A percentile compares a stretch with the other conserved stretches of the same genome.
phyloP scores from a whole-genome alignment of 176 grass and related monocot genomes.

The Leersia perrieri region DNA sequence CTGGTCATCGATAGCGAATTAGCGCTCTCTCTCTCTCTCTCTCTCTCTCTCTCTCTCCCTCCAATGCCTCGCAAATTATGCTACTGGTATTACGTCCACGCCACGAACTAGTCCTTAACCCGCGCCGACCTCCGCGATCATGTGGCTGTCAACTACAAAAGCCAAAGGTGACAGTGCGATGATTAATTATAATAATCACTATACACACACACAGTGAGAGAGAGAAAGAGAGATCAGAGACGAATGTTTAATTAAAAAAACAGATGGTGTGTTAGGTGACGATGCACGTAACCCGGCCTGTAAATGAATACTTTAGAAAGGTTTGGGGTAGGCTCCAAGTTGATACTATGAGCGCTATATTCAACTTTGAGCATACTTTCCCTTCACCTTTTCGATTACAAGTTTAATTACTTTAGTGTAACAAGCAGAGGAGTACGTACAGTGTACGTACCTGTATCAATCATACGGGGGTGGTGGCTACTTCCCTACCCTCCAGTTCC shows the following conservation, averaged over 20 bases:
- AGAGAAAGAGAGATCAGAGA: not conserved
- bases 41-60: not conserved
- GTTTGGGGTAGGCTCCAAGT: not conserved
- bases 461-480: no score
- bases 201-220: not conserved
- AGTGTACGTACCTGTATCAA: not conserved
- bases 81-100: slow-evolving; percentile 19
- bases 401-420: not conserved
- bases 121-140: not conserved
- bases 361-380: not conserved
- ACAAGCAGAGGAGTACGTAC: not conserved
- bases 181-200: not conserved
- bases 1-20: not conserved
- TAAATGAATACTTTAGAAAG: not conserved
- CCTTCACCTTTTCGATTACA: not conserved
- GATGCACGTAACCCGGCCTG: not conserved
- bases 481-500: no score
- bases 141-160: slow-evolving; percentile 19
- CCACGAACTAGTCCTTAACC: slow-evolving; percentile 6
- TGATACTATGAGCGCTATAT: not conserved
- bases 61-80: not conserved
- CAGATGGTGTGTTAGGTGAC: not conserved
- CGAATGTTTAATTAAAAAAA: not conserved
- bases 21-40: not conserved
- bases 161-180: not conserved